Conservation (phyloP, 768 basidiomycete genomes). For the Tricholoma matsutake region DNA sequence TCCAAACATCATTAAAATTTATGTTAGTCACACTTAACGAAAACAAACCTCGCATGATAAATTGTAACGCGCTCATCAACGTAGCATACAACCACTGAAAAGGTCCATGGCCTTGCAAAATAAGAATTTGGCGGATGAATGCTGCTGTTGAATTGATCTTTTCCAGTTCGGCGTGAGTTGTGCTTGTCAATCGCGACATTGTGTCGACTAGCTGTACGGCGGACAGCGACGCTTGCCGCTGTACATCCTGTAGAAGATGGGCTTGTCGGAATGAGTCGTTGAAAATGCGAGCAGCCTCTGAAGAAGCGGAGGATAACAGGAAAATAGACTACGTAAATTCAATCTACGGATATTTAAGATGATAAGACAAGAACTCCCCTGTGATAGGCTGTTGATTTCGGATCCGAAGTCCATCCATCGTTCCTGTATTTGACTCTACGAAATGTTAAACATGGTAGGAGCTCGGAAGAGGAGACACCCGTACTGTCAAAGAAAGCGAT, state of each 20-base stretch:
- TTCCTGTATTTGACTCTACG: slow-evolving; percentile 10
- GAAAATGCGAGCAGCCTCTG: slow-evolving; percentile 25
- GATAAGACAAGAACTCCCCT: slow-evolving; percentile 2
- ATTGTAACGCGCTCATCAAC: slow-evolving; percentile 7
- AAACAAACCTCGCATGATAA: slow-evolving; percentile 9
- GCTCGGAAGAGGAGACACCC: neutral
- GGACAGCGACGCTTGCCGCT: slow-evolving; percentile 33
- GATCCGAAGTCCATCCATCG: slow-evolving; percentile 10
- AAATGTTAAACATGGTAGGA: neutral
- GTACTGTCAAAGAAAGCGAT: slow-evolving; percentile 14
- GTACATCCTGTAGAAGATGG: slow-evolving; percentile 20
- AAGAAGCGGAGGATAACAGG: slow-evolving; percentile 17
- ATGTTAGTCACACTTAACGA: neutral
- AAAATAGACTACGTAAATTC: slow-evolving; percentile 16
- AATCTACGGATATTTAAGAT: neutral
- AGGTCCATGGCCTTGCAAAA: slow-evolving; percentile 1
- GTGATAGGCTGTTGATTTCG: slow-evolving; percentile 10
- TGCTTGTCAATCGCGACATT: slow-evolving; percentile 35
- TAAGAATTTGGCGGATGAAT: slow-evolving; percentile 30
- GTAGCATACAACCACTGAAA: slow-evolving; percentile 4
- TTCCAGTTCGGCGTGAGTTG: slow-evolving; percentile 41
- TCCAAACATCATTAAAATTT: slow-evolving; percentile 4
- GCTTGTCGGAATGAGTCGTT: slow-evolving; percentile 22
- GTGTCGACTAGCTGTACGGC: slow-evolving; percentile 33
- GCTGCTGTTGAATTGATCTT: slow-evolving; percentile 40